Base-by-base conservation (phyloP, 2,329 filamentous ascomycete genomes). In the Fusarium hostae region DNA sequence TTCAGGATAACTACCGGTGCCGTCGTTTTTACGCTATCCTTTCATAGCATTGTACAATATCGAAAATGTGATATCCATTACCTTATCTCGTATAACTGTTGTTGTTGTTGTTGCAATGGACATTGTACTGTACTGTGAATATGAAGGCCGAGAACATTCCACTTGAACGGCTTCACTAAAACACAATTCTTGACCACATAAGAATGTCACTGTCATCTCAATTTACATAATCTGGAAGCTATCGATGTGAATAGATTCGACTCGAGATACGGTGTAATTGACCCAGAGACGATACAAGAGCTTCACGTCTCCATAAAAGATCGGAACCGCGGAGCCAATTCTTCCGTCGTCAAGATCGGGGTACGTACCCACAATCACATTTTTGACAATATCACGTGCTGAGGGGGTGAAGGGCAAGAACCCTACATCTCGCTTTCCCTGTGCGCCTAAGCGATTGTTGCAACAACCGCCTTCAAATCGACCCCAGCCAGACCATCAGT, bases 401-500 rank as follows among this genome's bases (percentile, higher is more conserved):
- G 57, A 62, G 59, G 59, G 61, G 59, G 61, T 13, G 60, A 65
- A 82, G 81, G 81, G 81, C 81, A 82, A 71, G 74, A 76, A 81
- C 81, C 81, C 81, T 83, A 83, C 76, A 34, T 50, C 11, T 28
- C 47, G 32, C 47, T 34, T 24, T 50, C 47, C 45, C 47, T 50
- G 47, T 41, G 20, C n/a, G 34, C 60, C 61, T 64, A 39, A 63
- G 58, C 61, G 61, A 64, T 63, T 63, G 47, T 50, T 50, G 47
- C 47, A 63, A 63, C 61, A 60, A 63, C 66, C 47, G 76, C 71
- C 75, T 73, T 75, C 75, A 73, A 75, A 73, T 75, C 76, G 79
- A 81, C 79, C 78, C 76, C 78, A 80, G 78, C 79, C 76, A 78
- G 78, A 77, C 78, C 80, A 75, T 76, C 79, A 75, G 80, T 77